Percentiles rank a stretch among this genome's conserved stretches.
Evolutionary conservation across 139 green algal genomes (phyloP).

Genomic region (Picochlorum costavermella): DNA sequence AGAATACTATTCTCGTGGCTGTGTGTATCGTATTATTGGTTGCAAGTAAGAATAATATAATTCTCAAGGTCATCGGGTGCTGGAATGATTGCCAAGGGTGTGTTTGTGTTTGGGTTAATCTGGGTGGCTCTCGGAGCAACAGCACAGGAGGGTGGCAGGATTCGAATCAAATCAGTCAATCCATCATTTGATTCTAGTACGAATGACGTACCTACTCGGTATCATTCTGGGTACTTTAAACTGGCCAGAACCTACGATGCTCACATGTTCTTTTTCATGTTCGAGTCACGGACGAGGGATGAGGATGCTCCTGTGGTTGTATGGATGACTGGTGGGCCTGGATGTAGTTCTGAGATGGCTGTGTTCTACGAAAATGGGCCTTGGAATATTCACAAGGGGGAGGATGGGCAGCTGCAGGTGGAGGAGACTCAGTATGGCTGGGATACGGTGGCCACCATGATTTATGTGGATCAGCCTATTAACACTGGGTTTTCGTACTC

Average conservation of each 20-base stretch:
- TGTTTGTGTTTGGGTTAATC: too few species aligned
- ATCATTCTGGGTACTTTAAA: slow-evolving; percentile 54
- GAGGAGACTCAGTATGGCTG: slow-evolving; percentile 51
- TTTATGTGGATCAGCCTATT: slow-evolving; percentile 83
- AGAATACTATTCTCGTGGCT: too few species aligned
- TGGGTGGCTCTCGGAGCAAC: too few species aligned
- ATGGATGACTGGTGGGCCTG: slow-evolving; percentile 82
- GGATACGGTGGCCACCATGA: slow-evolving; percentile 7
- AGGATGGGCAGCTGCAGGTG: slow-evolving; percentile 32
- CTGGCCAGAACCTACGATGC: slow-evolving; percentile 48
- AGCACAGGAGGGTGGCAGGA: too few species aligned
- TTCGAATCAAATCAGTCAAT: too few species aligned
- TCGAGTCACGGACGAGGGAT: slow-evolving; percentile 40
- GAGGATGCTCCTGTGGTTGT: slow-evolving; percentile 50
- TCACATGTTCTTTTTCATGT: slow-evolving; percentile 89
- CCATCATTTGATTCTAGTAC: too few species aligned
- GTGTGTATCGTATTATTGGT: too few species aligned
- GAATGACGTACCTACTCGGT: too few species aligned
- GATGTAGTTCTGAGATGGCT: slow-evolving; percentile 85
- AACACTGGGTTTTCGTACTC: slow-evolving; percentile 86
- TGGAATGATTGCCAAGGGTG: too few species aligned
- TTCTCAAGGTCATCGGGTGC: too few species aligned
- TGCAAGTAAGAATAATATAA: too few species aligned
- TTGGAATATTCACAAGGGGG: slow-evolving; percentile 61
- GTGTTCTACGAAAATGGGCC: slow-evolving; percentile 71